Evolutionary conservation across 768 basidiomycete species (phyloP).

Genomic region (Pleurotus eryngii): DNA sequence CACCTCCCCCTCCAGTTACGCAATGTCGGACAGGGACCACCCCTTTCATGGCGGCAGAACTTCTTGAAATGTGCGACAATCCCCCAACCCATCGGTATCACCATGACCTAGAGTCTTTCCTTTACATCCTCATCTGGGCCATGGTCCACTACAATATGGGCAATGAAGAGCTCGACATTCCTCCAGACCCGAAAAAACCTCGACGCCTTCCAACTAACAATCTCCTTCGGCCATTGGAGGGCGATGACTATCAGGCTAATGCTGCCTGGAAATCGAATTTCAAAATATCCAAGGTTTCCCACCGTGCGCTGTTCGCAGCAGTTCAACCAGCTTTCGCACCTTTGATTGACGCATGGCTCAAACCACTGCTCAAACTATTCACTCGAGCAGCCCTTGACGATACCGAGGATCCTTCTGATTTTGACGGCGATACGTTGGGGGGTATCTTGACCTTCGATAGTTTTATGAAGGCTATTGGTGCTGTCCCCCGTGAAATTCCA

Average conservation of each 20-base stretch:
- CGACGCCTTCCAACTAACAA: too few species aligned
- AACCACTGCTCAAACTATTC: not conserved
- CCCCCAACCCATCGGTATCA: conserved; percentile 18
- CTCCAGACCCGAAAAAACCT: not conserved
- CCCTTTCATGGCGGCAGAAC: conserved; percentile 29
- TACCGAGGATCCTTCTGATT: too few species aligned
- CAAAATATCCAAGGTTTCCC: too few species aligned
- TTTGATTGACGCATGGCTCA: not conserved
- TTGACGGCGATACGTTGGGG: too few species aligned
- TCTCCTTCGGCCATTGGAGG: not conserved
- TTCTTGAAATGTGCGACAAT: conserved; percentile 13
- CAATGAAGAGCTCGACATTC: not conserved
- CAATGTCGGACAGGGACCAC: conserved; percentile 18
- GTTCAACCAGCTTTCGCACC: not conserved
- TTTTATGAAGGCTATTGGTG: not conserved
- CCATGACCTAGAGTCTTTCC: conserved; percentile 30
- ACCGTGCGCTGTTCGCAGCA: not conserved
- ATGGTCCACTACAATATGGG: not conserved
- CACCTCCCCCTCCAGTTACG: not conserved
- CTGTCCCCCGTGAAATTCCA: too few species aligned
- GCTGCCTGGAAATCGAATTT: too few species aligned
- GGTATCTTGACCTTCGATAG: not conserved
- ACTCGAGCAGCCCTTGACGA: too few species aligned
- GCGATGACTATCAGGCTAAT: not conserved
- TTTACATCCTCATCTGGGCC: conserved; percentile 21